phyloP scores from a whole-genome alignment of 805 yeast species.

The Kregervanrija pseudodelftensis region DNA sequence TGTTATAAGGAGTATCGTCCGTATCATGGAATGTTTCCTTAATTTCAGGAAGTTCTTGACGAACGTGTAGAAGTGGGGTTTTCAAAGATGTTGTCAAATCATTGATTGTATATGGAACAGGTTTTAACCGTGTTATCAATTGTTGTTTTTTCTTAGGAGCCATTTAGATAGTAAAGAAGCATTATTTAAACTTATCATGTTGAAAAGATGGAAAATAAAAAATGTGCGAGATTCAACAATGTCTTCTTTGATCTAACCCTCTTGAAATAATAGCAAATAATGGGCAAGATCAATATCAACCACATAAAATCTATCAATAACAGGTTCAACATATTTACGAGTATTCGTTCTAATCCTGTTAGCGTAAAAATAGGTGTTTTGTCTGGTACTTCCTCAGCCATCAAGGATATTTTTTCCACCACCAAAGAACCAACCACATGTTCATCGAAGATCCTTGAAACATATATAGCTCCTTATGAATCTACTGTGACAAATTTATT shows the following conservation, averaged over 20 bases:
- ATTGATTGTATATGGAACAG: conserved; percentile 26
- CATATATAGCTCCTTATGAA: conserved; percentile 69
- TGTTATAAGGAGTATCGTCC: conserved; percentile 79
- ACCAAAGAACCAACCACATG: conserved; percentile 63
- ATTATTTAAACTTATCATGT: too few species aligned
- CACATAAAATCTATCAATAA: conserved; percentile 13
- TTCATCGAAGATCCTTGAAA: conserved; percentile 54
- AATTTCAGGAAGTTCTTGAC: too few species aligned
- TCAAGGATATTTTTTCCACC: conserved; percentile 81
- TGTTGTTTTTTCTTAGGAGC: conserved; percentile 1
- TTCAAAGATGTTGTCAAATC: conserved; percentile 19
- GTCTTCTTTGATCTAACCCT: too few species aligned
- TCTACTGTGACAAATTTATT: conserved; percentile 64
- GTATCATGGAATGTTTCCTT: conserved; percentile 9
- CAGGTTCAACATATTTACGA: conserved; percentile 33
- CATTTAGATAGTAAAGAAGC: too few species aligned
- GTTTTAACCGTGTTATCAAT: conserved; percentile 27
- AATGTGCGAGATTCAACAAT: too few species aligned
- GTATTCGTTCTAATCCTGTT: conserved; percentile 20
- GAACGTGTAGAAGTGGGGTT: conserved; percentile 14
- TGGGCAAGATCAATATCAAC: not conserved
- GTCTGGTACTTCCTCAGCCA: conserved; percentile 30
- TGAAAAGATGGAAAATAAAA: too few species aligned
- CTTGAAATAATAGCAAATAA: too few species aligned
- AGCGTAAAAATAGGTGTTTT: conserved; percentile 13